These are phyloP conservation scores for Ganoderma sp. DNA, from an alignment of 1,284 basidiomycete species.

Conservation along the genomic window DNA sequence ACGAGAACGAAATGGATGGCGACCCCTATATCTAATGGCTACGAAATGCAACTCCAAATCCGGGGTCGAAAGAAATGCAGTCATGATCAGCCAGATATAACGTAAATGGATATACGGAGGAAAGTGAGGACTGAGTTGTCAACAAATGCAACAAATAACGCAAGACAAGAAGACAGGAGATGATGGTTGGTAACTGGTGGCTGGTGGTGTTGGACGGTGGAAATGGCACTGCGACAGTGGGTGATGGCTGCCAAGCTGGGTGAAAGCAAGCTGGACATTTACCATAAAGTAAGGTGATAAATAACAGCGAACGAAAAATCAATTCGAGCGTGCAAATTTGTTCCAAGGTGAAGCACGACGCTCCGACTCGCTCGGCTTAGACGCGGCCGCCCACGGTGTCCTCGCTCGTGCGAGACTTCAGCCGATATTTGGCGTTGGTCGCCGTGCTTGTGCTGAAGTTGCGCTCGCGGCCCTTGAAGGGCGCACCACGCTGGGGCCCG, in stretches of 20 bases:
- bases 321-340: not conserved
- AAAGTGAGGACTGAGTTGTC: not conserved
- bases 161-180: not conserved
- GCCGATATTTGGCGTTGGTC: conserved; percentile 32
- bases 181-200: not conserved
- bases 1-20: conserved; percentile 23
- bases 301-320: conserved; percentile 19
- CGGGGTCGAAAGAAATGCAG: conserved; percentile 13
- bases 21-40: not conserved
- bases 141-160: not conserved
- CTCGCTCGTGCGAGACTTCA: conserved; percentile 30
- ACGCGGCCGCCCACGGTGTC: conserved; percentile 36
- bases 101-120: conserved; percentile 15
- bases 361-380: conserved; percentile 13
- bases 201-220: conserved; percentile 6
- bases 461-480: conserved; percentile 36
- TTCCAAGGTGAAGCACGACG: not conserved
- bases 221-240: conserved; percentile 15
- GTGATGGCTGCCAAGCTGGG: conserved; percentile 10
- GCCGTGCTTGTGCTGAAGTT: conserved; percentile 41
- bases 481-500: conserved; percentile 22
- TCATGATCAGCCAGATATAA: conserved; percentile 12
- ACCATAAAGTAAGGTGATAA: conserved; percentile 34
- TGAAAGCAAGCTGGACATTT: conserved; percentile 14
- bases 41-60: conserved; percentile 15